Percentiles rank a stretch among this genome's conserved stretches.
Evolutionary conservation across 2,329 filamentous ascomycete genomes (phyloP).

Genomic region (Stenocarpella maydis): DNA sequence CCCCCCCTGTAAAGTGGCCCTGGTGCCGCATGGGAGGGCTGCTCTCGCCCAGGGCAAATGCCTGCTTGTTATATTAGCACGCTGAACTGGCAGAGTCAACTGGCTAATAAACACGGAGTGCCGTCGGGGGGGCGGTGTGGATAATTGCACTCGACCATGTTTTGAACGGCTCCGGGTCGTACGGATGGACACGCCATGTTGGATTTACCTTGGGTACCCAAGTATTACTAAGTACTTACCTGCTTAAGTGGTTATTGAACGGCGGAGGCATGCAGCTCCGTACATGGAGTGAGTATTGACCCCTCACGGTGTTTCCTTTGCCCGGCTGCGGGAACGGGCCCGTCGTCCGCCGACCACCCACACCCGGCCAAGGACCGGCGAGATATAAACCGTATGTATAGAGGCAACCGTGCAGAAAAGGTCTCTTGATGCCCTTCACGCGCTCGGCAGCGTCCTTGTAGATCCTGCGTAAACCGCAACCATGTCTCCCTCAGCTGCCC

Average conservation of each 20-base stretch:
- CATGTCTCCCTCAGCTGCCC: slow-evolving; percentile 33
- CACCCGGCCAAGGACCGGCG: slow-evolving; percentile 14
- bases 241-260: no score
- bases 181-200: no score
- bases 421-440: not conserved
- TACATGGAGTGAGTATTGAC: not conserved
- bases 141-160: no score
- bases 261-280: not conserved
- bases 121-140: no score
- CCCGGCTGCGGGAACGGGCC: slow-evolving; percentile 5
- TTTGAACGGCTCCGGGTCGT: no score
- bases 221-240: no score
- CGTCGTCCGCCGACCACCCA: not conserved
- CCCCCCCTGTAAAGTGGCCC: slow-evolving; percentile 6
- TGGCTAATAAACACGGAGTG: not conserved
- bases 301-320: slow-evolving; percentile 33
- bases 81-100: not conserved
- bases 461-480: not conserved
- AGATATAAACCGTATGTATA: not conserved
- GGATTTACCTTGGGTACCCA: no score
- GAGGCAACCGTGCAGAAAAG: not conserved
- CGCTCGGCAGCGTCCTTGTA: not conserved
- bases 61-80: slow-evolving; percentile 5
- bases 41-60: slow-evolving; percentile 1
- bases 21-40: not conserved